Evolutionary conservation across 1,284 basidiomycete species (phyloP).

Genomic region (Ustilago tritici): DNA sequence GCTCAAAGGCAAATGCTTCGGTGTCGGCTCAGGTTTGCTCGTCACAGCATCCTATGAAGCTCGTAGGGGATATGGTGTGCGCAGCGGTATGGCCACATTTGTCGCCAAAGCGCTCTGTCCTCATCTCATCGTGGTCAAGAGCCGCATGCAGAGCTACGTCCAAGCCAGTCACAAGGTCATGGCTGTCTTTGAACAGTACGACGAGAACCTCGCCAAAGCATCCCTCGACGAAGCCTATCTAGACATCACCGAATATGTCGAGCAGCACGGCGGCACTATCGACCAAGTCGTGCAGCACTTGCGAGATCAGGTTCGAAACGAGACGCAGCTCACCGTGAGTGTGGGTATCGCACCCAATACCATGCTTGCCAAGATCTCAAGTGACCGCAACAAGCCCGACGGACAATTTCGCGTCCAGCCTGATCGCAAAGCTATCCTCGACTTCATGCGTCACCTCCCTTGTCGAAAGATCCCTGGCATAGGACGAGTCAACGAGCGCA

Average conservation of each 20-base stretch:
- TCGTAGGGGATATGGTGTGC: slow-evolving; percentile 77
- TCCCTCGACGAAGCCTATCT: slow-evolving; percentile 86
- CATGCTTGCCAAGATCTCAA: slow-evolving; percentile 86
- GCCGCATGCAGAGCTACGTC: slow-evolving; percentile 69
- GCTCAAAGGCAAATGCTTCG: slow-evolving; percentile 74
- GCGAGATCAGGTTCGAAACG: slow-evolving; percentile 46
- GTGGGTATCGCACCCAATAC: slow-evolving; percentile 75
- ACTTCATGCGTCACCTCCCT: slow-evolving; percentile 61
- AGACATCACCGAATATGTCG: slow-evolving; percentile 81
- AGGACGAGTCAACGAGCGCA: slow-evolving; percentile 65
- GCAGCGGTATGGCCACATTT: slow-evolving; percentile 76
- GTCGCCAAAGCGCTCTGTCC: slow-evolving; percentile 94
- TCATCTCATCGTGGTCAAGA: slow-evolving; percentile 80
- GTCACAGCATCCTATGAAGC: slow-evolving; percentile 67
- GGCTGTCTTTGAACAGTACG: slow-evolving; percentile 78
- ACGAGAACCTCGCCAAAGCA: slow-evolving; percentile 81
- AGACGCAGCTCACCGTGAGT: slow-evolving; percentile 82
- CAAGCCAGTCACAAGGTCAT: slow-evolving; percentile 67
- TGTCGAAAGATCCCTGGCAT: slow-evolving; percentile 67
- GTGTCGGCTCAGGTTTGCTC: slow-evolving; percentile 64
- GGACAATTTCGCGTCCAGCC: slow-evolving; percentile 61
- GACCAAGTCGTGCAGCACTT: slow-evolving; percentile 78
- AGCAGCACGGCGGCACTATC: slow-evolving; percentile 76
- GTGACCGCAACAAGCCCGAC: slow-evolving; percentile 76
- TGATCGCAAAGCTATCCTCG: slow-evolving; percentile 52